Base-by-base conservation (phyloP, 331 rosid species). In the Malus hybrid region DNA sequence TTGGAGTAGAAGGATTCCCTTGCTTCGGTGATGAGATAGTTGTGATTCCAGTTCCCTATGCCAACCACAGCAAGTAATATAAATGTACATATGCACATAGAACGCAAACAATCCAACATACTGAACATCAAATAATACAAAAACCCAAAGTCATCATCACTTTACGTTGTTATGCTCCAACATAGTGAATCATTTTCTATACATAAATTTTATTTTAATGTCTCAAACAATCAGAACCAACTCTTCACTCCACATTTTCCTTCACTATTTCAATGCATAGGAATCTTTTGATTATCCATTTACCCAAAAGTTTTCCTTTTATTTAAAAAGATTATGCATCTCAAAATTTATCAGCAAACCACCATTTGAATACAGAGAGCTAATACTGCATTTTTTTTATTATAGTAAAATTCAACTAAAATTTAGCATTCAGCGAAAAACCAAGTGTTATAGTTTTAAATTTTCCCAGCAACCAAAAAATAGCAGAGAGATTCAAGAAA, bases 1-100 rank as follows among this genome's bases (percentile, higher is more conserved):
- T 81, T 18, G 82, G 31, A 22, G 77, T 84, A 57, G 83, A 65
- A 61, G 76, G 46, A 65, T n/a, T 66, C 34, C 14, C 83, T 82
- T 84, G 93, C 52, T 86, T 89, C 74, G 74, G 92, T 27, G 90
- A 70, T 39, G 91, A 72, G 59, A 83, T 73, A 50, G 85, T 39
- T 27, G 69, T 16, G 50, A 75, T 78, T 82, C 80, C 91, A 75
- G 77, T 44, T 77, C 79, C 94, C 98, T 91, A 75, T 73, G 82
- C 78, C 72, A 70, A 59, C 20, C 82, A 81, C 67, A 42, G 36
- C 67, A 55, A 54, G 78, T 70, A 76, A 80, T 39, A 72, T 74
- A 44, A 90, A 82, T 69, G 63, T 76, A 55, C 6, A 67, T 27
- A 66, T 66, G 66, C 76, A 70, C 67, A 73, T 34, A 29, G 27